phyloP scores from a whole-genome alignment of 805 yeast species.

The Starmerella geochares region DNA sequence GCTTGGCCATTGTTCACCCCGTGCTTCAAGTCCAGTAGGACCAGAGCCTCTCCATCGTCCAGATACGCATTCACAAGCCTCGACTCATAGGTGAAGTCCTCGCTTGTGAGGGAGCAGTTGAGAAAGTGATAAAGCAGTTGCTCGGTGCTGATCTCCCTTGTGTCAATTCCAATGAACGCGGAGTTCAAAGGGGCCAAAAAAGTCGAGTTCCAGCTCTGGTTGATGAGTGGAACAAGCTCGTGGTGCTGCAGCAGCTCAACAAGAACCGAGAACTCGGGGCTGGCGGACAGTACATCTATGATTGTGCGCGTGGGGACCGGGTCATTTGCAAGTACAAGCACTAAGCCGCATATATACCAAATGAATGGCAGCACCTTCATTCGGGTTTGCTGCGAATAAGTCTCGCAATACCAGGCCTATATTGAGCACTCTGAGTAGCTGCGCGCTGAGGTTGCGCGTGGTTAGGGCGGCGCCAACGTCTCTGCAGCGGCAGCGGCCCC shows the following conservation, averaged over 20 bases:
- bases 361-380: not conserved
- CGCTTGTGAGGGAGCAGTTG: slow-evolving; percentile 19
- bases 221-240: slow-evolving; percentile 53
- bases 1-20: slow-evolving; percentile 21
- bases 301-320: slow-evolving; percentile 30
- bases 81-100: slow-evolving; percentile 5
- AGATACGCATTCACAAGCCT: slow-evolving; percentile 15
- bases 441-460: not conserved
- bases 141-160: slow-evolving; percentile 17
- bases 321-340: slow-evolving; percentile 8
- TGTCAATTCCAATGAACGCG: slow-evolving; percentile 43
- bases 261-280: slow-evolving; percentile 57
- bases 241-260: slow-evolving; percentile 50
- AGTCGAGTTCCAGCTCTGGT: slow-evolving; percentile 53
- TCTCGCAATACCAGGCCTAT: not conserved
- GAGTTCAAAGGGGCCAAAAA: slow-evolving; percentile 70
- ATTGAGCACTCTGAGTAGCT: not conserved
- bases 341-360: not conserved
- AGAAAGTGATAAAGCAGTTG: slow-evolving; percentile 31
- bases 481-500: not conserved
- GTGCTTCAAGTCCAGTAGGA: slow-evolving; percentile 12
- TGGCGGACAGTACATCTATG: slow-evolving; percentile 57
- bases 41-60: slow-evolving; percentile 20
- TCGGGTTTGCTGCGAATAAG: not conserved
- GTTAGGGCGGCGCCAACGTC: not conserved